Percentiles rank a stretch among this genome's conserved stretches.
phyloP scores from a whole-genome alignment of 345 rosid species.

The Hibiscus tridactylites region DNA sequence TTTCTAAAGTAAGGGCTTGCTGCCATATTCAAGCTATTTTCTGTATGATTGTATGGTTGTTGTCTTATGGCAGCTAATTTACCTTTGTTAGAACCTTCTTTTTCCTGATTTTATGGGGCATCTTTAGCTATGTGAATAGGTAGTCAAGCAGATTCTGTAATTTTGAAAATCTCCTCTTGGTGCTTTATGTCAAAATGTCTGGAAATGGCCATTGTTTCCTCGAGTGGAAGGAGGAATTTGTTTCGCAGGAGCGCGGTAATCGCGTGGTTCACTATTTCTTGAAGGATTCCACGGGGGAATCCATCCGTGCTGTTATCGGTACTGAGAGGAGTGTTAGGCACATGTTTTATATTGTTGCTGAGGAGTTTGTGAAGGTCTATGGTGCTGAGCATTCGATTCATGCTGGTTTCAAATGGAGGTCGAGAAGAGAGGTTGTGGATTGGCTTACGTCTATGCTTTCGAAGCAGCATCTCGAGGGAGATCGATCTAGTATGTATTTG shows the following conservation, averaged over 20 bases:
- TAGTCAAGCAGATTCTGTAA: constrained; percentile 14
- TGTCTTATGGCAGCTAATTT: constrained; percentile 2
- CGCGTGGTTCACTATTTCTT: constrained; percentile 89
- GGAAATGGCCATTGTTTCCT: constrained; percentile 51
- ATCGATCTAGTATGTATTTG: constrained; percentile 36
- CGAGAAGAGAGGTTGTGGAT: constrained; percentile 92
- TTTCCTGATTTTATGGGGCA: not conserved
- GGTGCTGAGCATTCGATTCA: constrained; percentile 68
- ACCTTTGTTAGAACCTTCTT: not conserved
- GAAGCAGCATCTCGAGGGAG: constrained; percentile 55
- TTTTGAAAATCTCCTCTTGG: constrained; percentile 15
- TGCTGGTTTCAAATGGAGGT: constrained; percentile 90
- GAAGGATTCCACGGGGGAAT: constrained; percentile 74
- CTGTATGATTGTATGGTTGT: not conserved
- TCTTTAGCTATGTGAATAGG: constrained; percentile 24
- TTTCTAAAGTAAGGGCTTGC: not conserved
- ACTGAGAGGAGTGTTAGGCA: constrained; percentile 98
- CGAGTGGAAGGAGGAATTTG: constrained; percentile 92
- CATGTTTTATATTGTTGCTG: constrained; percentile 90
- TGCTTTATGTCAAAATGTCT: constrained; percentile 38
- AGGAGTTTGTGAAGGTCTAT: constrained; percentile 72
- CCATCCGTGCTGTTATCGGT: constrained; percentile 69
- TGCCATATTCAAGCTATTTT: not conserved
- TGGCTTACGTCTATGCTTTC: constrained; percentile 98
- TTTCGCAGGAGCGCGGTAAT: constrained; percentile 88